A percentile compares a stretch with the other conserved stretches of the same genome.
These are phyloP conservation scores for Raffaelea albimanens DNA, from an alignment of 2,329 filamentous ascomycete species.

Conservation along the genomic window DNA sequence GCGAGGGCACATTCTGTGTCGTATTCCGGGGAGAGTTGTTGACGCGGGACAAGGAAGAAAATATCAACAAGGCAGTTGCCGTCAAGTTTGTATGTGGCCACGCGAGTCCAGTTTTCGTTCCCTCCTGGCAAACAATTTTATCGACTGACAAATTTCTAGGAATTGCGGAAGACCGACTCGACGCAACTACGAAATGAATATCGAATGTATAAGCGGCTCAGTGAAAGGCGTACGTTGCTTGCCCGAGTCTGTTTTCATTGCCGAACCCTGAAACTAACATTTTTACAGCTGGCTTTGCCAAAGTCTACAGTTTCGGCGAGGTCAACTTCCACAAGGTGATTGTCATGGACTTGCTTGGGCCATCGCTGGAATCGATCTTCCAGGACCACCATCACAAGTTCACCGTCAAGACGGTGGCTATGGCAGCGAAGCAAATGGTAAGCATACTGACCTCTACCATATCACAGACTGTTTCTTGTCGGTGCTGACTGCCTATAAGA, in stretches of 20 bases:
- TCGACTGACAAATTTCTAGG: constrained; percentile 1
- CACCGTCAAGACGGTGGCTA: constrained; percentile 11
- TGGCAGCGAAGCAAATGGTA: constrained; percentile 15
- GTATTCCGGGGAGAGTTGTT: constrained; percentile 11
- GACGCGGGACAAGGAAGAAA: neutral
- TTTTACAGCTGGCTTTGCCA: constrained; percentile 9
- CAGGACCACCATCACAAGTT: constrained; percentile 7
- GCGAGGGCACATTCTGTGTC: constrained; percentile 14
- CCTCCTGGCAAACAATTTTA: neutral
- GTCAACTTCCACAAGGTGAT: constrained; percentile 13
- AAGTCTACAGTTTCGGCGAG: constrained; percentile 12
- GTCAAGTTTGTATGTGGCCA: constrained; percentile 10
- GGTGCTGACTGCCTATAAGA: constrained; percentile 31
- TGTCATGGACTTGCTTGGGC: constrained; percentile 14
- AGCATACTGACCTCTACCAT: neutral
- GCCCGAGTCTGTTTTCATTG: too few relatives aligned
- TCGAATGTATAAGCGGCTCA: constrained; percentile 13
- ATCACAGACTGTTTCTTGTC: neutral
- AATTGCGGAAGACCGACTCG: constrained; percentile 11
- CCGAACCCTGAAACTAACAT: too few relatives aligned
- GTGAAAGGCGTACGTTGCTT: constrained; percentile 5
- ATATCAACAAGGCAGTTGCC: constrained; percentile 1
- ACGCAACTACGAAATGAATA: constrained; percentile 14
- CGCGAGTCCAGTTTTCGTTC: too few relatives aligned
- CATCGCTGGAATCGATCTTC: constrained; percentile 10